Evolutionary conservation across 257 asterid genomes (phyloP), one percentile per base, ranked within the genome.

Genomic region (Solanum chilense): DNA sequence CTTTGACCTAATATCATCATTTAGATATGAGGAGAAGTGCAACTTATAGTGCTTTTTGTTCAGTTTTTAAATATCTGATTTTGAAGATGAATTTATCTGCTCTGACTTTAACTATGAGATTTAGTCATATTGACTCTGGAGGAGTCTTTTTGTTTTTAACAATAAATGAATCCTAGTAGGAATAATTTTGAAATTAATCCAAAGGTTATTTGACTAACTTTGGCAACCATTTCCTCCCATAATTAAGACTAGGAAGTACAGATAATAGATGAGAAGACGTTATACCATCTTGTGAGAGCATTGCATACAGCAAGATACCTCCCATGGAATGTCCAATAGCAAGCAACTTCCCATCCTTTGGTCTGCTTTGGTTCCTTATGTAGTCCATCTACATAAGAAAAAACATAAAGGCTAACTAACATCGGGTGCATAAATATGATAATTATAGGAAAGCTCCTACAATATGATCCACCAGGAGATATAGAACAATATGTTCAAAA

Each of bases 321-420:
- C 99, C 99, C 99, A 96, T 96, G 71, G 99, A 96, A 90, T 97
- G 99, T 84, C 99, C 99, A 87, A 96, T 92, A 39, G 98, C 97
- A 39, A 96, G 96, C 90, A 97, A 88, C 41, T 92, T 93, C 7
- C 98, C 99, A 90, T 97, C 99, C 91, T 90, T 89, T 12, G 99
- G 98, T 89, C 90, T 92, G 91, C 89, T 87, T 84, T 93, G 95
- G 85, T 91, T 88, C 92, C 91, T 93, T 91, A 97, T 92, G 89
- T 97, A 94, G 90, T 94, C 93, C 95, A 97, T 94, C 99, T 96
- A 90, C 49, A 86, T 85, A 16, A 88, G 60, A 31, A 90, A 75
- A 25, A 35, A 39, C 52, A 85, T 45, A 20, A 86, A 58, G 21
- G 86, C 86, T 80, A 81, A 27, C 62, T 44, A 76, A 78, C 42